Evolutionary conservation across 2,329 filamentous ascomycete species (phyloP).

Genomic region (Tolypocladium inflatum): DNA sequence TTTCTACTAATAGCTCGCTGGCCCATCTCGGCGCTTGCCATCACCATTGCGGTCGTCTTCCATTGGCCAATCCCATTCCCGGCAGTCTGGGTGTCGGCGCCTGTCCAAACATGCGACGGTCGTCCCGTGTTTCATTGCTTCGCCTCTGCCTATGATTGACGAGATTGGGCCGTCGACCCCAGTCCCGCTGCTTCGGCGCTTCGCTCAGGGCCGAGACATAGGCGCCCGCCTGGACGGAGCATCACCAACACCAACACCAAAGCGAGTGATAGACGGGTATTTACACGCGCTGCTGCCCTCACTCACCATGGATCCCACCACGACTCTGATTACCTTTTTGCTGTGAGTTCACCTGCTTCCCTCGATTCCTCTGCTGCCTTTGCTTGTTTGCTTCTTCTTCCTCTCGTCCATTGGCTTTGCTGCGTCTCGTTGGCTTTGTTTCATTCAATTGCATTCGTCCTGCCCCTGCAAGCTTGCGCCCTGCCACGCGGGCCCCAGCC

Average conservation of each 20-base stretch:
- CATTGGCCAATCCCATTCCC: constrained; percentile 5
- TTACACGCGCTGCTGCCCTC: constrained; percentile 3
- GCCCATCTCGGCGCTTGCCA: constrained; percentile 14
- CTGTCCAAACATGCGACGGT: constrained; percentile 14
- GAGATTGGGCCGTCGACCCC: not conserved
- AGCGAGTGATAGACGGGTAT: not conserved
- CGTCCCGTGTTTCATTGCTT: constrained; percentile 14
- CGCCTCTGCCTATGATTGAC: constrained; percentile 9
- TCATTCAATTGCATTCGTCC: not conserved
- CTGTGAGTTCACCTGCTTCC: constrained; percentile 37
- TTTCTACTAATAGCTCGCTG: not conserved
- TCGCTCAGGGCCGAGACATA: not conserved
- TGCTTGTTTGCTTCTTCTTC: not conserved
- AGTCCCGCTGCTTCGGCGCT: not conserved
- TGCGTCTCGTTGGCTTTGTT: not conserved
- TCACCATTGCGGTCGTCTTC: not conserved
- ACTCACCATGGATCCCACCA: constrained; percentile 45
- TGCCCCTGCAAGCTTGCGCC: not conserved
- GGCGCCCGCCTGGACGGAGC: not conserved
- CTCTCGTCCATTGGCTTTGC: constrained; percentile 4
- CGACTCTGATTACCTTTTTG: constrained; percentile 60
- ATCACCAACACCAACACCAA: not conserved
- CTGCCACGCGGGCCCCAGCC: not conserved
- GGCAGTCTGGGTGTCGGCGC: constrained; percentile 10
- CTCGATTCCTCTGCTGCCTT: not conserved